phyloP scores from a whole-genome alignment of 2,329 filamentous ascomycete genomes.

The Drechslerella dactyloides region DNA sequence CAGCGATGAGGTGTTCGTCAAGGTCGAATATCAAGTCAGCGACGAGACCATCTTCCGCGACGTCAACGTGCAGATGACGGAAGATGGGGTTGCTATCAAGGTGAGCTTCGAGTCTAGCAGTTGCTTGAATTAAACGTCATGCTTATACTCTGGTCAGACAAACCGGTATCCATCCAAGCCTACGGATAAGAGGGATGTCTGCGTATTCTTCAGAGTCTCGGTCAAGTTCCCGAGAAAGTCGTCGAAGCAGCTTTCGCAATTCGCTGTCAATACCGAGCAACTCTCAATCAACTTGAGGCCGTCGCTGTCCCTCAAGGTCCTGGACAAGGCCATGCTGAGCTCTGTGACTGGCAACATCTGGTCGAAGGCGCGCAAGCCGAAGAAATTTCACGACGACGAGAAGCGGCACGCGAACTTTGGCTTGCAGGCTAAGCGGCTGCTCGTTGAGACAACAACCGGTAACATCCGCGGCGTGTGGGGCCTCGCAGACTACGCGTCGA shows the following conservation, averaged over 20 bases:
- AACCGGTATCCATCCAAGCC: conserved; percentile 26
- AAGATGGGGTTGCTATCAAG: conserved; percentile 19
- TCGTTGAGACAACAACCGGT: conserved; percentile 36
- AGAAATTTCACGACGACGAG: conserved; percentile 42
- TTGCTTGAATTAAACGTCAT: background rate
- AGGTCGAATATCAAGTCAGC: conserved; percentile 40
- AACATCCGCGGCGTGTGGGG: conserved; percentile 43
- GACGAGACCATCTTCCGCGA: conserved; percentile 32
- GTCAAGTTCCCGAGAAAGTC: conserved; percentile 34
- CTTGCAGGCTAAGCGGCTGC: conserved; percentile 38
- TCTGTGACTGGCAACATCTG: conserved; percentile 31
- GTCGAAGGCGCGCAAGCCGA: conserved; percentile 26
- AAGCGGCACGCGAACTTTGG: conserved; percentile 31
- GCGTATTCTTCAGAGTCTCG: conserved; percentile 35
- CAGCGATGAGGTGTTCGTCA: conserved; percentile 31
- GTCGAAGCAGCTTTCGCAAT: conserved; percentile 15
- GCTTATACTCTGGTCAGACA: conserved; percentile 20
- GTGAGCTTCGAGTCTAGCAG: conserved; percentile 8
- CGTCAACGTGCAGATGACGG: conserved; percentile 27
- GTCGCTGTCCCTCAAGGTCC: conserved; percentile 39
- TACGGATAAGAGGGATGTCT: conserved; percentile 25
- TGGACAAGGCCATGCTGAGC: conserved; percentile 37
- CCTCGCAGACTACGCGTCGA: conserved; percentile 29
- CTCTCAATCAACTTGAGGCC: conserved; percentile 16
- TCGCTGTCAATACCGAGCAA: conserved; percentile 39